These are phyloP conservation scores for Kitagawia praeruptora DNA, from an alignment of 129 eudicot species.

Conservation along the genomic window DNA sequence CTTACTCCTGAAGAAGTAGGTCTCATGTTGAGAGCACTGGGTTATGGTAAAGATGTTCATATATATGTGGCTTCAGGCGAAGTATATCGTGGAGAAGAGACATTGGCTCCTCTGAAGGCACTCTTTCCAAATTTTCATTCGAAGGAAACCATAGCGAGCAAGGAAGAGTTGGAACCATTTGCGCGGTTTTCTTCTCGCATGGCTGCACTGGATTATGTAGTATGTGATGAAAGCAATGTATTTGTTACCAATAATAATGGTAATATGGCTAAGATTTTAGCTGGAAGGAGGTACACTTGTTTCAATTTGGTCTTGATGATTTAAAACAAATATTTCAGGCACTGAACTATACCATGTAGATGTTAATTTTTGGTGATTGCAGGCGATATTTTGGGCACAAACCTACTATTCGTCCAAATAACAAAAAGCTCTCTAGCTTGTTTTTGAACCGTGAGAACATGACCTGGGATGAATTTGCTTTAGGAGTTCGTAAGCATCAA, in stretches of 20 bases:
- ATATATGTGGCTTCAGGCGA: slow-evolving; percentile 81
- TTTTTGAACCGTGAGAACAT: slow-evolving; percentile 51
- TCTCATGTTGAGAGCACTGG: slow-evolving; percentile 83
- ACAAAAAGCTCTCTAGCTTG: slow-evolving; percentile 24
- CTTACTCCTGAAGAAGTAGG: slow-evolving; percentile 93
- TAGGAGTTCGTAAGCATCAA: slow-evolving; percentile 44
- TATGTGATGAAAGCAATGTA: slow-evolving; percentile 78
- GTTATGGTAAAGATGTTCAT: slow-evolving; percentile 52
- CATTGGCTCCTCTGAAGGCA: slow-evolving; percentile 73
- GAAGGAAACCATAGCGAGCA: slow-evolving; percentile 57
- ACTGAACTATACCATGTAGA: background rate
- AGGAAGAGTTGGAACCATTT: slow-evolving; percentile 62
- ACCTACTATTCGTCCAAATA: slow-evolving; percentile 4
- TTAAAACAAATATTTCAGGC: background rate
- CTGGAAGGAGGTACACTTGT: slow-evolving; percentile 58
- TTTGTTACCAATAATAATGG: slow-evolving; percentile 83
- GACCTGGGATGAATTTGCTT: slow-evolving; percentile 70
- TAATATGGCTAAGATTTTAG: slow-evolving; percentile 83
- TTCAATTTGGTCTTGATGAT: slow-evolving; percentile 8
- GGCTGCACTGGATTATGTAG: slow-evolving; percentile 89
- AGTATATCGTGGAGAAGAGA: slow-evolving; percentile 75
- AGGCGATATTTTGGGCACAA: slow-evolving; percentile 6
- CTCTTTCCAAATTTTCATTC: slow-evolving; percentile 72
- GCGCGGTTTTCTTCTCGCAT: slow-evolving; percentile 64
- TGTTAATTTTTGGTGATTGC: background rate